Conservation (phyloP, 2,329 filamentous ascomycete species). For the Cercospora brassicicola region DNA sequence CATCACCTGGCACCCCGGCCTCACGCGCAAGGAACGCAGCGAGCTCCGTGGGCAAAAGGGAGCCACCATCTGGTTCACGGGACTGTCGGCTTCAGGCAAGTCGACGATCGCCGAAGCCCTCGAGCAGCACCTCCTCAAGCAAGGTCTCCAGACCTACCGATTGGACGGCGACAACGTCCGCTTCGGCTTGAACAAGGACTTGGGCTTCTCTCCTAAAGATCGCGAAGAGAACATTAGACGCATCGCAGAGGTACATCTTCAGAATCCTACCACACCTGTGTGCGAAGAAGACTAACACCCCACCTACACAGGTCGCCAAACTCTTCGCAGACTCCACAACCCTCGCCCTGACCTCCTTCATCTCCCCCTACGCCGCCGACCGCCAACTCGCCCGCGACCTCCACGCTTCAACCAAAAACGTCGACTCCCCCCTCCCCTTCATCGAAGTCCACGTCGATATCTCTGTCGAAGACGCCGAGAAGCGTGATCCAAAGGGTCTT, state of each 20-base stretch:
- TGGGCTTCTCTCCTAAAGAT: conserved; percentile 90
- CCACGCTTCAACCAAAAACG: conserved; percentile 62
- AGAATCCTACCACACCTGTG: too few relatives aligned
- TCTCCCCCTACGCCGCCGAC: conserved; percentile 89
- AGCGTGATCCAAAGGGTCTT: conserved; percentile 93
- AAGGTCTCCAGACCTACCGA: conserved; percentile 80
- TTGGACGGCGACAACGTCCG: conserved; percentile 98
- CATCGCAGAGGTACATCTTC: conserved; percentile 68
- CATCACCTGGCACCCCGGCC: conserved; percentile 77
- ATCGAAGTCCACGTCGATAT: conserved; percentile 94
- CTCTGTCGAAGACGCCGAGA: conserved; percentile 85
- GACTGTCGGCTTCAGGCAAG: conserved; percentile 93
- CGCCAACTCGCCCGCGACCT: conserved; percentile 77
- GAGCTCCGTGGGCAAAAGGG: conserved; percentile 77
- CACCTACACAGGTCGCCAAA: conserved; percentile 69
- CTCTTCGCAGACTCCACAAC: conserved; percentile 89
- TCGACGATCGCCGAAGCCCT: conserved; percentile 95
- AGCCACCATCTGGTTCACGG: conserved; percentile 97
- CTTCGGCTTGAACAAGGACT: conserved; percentile 96
- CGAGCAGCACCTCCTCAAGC: conserved; percentile 91
- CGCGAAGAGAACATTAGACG: conserved; percentile 97
- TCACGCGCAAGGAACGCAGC: conserved; percentile 75
- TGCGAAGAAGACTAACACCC: too few relatives aligned
- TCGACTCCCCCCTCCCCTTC: conserved; percentile 71
- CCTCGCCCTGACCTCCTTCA: conserved; percentile 92